A percentile compares a stretch with the other conserved stretches of the same genome.
Conservation (phyloP, 176 grass and related monocot species). For the Alopecurus myosuroides region DNA sequence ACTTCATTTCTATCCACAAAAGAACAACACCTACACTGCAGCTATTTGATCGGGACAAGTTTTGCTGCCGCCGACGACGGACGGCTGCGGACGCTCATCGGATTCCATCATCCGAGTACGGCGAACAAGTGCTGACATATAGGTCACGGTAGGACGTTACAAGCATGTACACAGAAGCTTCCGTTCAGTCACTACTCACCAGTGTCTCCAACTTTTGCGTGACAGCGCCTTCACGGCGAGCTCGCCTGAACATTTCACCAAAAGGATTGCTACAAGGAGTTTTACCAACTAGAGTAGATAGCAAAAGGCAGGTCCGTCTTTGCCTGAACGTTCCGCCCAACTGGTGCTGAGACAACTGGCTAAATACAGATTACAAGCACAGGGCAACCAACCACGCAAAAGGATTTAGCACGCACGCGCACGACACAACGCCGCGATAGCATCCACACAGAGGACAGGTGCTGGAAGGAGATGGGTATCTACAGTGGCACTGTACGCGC, state of each 20-base stretch:
- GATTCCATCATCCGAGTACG: background rate
- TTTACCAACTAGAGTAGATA: background rate
- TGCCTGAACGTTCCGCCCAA: no score
- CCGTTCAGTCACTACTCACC: background rate
- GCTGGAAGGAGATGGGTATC: constrained; percentile 22
- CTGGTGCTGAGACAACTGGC: background rate
- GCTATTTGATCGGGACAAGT: background rate
- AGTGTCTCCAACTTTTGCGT: background rate
- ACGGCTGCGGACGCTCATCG: background rate
- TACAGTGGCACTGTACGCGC: background rate
- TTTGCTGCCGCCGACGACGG: background rate
- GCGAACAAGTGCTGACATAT: background rate
- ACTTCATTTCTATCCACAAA: background rate
- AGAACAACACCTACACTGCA: background rate
- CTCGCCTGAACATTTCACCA: background rate
- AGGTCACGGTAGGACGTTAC: background rate
- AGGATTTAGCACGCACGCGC: constrained; percentile 4
- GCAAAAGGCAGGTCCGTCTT: constrained; percentile 4
- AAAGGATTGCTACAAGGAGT: background rate
- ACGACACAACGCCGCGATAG: background rate
- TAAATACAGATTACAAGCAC: constrained; percentile 15
- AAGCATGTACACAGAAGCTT: no score
- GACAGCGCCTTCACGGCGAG: background rate
- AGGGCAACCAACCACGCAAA: background rate
- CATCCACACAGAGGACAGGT: background rate